phyloP scores from a whole-genome alignment of 2,329 filamentous ascomycete genomes.

The Beauveria caledonica region DNA sequence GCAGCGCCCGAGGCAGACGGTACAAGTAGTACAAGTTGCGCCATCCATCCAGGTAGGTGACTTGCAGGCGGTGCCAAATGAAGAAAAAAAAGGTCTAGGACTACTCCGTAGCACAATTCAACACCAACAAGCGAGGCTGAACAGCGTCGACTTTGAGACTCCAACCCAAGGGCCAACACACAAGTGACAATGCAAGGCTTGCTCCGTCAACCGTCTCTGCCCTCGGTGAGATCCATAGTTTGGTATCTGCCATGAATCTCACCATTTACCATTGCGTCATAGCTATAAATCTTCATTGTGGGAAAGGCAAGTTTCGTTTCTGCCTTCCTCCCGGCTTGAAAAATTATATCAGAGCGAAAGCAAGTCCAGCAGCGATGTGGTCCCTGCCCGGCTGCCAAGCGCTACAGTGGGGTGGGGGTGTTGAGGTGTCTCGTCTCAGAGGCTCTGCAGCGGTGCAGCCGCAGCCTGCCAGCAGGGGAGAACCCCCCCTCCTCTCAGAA shows the following conservation, averaged over 20 bases:
- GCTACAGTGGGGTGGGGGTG: not conserved
- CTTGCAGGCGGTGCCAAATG: too few relatives aligned
- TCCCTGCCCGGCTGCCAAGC: conserved; percentile 3
- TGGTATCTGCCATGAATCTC: not conserved
- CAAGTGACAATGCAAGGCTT: not conserved
- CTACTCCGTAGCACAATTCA: too few relatives aligned
- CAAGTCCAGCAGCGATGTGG: not conserved
- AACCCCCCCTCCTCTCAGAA: too few relatives aligned
- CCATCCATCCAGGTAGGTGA: too few relatives aligned
- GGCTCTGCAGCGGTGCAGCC: not conserved
- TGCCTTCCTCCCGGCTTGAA: not conserved
- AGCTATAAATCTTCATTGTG: not conserved
- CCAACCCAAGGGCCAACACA: not conserved
- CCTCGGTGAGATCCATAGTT: not conserved
- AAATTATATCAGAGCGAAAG: not conserved
- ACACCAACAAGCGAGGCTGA: too few relatives aligned
- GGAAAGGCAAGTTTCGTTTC: conserved; percentile 8
- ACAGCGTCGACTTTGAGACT: not conserved
- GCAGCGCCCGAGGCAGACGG: too few relatives aligned
- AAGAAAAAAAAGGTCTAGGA: too few relatives aligned
- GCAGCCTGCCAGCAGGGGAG: too few relatives aligned
- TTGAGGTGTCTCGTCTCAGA: not conserved
- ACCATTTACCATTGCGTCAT: not conserved
- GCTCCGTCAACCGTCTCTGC: not conserved
- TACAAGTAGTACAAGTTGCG: too few relatives aligned